Evolutionary conservation across 2,329 filamentous ascomycete genomes (phyloP), one percentile per base, ranked within the genome.

Genomic region (Plenodomus biglobosus): DNA sequence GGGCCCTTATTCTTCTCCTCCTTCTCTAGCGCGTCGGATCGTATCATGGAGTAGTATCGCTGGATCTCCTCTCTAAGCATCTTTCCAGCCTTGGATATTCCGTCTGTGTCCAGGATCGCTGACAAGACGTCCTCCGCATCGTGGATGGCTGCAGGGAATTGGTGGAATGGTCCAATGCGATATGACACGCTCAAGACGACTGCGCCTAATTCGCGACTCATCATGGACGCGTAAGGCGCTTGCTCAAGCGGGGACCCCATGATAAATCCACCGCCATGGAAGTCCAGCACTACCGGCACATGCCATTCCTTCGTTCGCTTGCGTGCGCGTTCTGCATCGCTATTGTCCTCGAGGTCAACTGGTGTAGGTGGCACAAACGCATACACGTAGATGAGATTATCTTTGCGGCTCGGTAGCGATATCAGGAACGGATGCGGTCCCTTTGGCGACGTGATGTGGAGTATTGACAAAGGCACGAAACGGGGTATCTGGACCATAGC

Each of bases 111-210:
- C 21, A 77, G 59, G 2, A 78, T 69, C 1, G 75, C 74, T 3
- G 64, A 65, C 2, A 78, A 56, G 1, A 75, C 74, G 47, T 78
- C 76, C 43, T 78, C 76, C 8, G 73, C 73, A 50, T 79, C 76
- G 50, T 76, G 71, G 16, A 78, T 70, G 1, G 76, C 76, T 0
- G 75, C 74, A 0, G 76, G 76, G 40, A 76, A 78, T 32, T 75
- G 70, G 46, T 75, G 68, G 46, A 76, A 70, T 1, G 76, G 76
- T 3, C 74, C 76, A 21, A 78, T 74, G 37, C 76, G 72, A 50
- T 79, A 79, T 42, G 77, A 76, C 3, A 78, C 76, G 40, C 70
- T 74, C 40, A 78, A 72, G 37, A 76, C 75, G 5, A 78, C 67
- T 10, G 71, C 67, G 3, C 67, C 59, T 10, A 77, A 66, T 53